Evolutionary conservation across 345 rosid species (phyloP), one percentile per base, ranked within the genome.

Genomic region (Reutealis trisperma): DNA sequence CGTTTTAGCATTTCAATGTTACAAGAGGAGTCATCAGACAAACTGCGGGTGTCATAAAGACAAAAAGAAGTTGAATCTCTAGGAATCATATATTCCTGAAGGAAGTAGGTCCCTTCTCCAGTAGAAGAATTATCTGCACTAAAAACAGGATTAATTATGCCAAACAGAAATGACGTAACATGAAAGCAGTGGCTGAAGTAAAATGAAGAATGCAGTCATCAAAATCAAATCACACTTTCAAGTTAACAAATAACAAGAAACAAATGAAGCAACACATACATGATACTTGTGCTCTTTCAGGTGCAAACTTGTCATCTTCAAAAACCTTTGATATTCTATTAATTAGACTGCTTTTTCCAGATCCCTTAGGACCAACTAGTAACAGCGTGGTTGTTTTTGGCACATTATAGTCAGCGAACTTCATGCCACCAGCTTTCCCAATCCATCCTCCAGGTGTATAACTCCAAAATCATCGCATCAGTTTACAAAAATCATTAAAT

Each of bases 301-400:
- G 77, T 18, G 89, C 83, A 69, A 87, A 89, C 73, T 82, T 77
- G 73, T 87, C 92, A 52, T 88, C 87, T 75, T 88, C 91, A 22
- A 92, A 82, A 54, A 84, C 89, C 79, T 74, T 92, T 63, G 94
- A 86, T 77, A 94, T 91, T 80, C 71, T 85, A 72, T 94, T 94
- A 71, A 94, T 70, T 71, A 92, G 96, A 54, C 94, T 89, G 87
- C 97, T 94, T 80, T 94, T 92, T 70, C 98, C 98, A 1, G 93
- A 89, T 5, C 97, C 92, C 83, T 87, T 89, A 13, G 94, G 91
- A 72, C 98, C 98, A 79, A 94, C 70, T 47, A 94, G 67, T 52
- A 94, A 7, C 57, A 94, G 89, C 21, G 91, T 77, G 59, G 90
- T 91, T 10, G 83, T 84, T 77, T 82, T 63, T 52, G 94, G 97